phyloP scores from a whole-genome alignment of 106 monocot genomes.

The Acanthochlamys bracteata region DNA sequence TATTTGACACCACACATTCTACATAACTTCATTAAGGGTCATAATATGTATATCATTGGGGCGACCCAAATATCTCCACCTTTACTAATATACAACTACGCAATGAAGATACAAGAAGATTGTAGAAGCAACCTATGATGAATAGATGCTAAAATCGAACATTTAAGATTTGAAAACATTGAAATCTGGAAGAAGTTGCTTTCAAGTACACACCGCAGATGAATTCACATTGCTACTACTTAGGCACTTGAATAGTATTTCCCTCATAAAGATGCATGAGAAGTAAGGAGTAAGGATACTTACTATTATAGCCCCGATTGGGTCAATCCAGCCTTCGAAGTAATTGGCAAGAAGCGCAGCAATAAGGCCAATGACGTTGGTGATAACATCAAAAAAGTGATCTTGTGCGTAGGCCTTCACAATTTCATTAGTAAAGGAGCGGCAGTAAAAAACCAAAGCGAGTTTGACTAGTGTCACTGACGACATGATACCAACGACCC shows the following conservation, averaged over 20 bases:
- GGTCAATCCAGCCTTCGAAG: conserved; percentile 72
- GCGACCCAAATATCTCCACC: too few species aligned
- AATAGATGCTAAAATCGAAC: too few species aligned
- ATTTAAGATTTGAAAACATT: too few species aligned
- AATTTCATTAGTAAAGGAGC: conserved; percentile 89
- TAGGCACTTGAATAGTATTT: too few species aligned
- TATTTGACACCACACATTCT: background rate
- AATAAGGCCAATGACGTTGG: conserved; percentile 78
- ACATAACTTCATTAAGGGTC: too few species aligned
- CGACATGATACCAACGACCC: conserved; percentile 78
- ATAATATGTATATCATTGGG: too few species aligned
- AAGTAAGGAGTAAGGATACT: conserved; percentile 16
- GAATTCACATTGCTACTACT: too few species aligned
- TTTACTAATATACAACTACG: too few species aligned
- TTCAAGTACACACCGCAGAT: too few species aligned
- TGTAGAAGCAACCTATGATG: too few species aligned
- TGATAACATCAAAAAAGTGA: conserved; percentile 97
- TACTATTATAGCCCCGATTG: conserved; percentile 90
- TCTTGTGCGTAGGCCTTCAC: conserved; percentile 98
- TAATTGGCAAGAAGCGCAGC: conserved; percentile 92
- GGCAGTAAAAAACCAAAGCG: conserved; percentile 62
- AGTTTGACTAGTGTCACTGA: conserved; percentile 86
- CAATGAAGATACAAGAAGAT: too few species aligned
- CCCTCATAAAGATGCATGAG: background rate
- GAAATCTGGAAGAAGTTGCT: too few species aligned